Base-by-base conservation (phyloP, 2,329 filamentous ascomycete genomes). In the Clonostachys byssicola region DNA sequence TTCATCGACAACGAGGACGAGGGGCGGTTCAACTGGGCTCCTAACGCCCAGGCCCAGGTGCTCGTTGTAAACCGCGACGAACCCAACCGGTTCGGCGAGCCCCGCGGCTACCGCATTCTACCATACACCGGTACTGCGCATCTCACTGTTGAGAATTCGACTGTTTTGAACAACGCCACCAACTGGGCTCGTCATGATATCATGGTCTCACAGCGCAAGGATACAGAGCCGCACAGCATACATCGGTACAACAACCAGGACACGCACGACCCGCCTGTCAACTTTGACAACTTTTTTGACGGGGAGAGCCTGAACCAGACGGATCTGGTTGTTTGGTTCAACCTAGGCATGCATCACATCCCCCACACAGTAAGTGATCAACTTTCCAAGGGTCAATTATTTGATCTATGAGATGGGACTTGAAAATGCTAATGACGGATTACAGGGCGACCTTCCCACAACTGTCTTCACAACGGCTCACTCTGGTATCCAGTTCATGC, bases 321-420 rank as follows among this genome's bases (percentile, higher is more conserved):
- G 45, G 68, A 55, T 41, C 47, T 70, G 13, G 71, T 74, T 12
- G 48, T 74, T 5, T 77, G 67, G 62, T 64, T 76, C 44, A 77
- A 77, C 48, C 54, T 77, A 6, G 74, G 74, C 12, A 75, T 71
- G 66, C 72, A 77, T 47, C 74, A 77, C 42, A 52, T 60, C 16
- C 52, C 54, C 17, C 47, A 52, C 48, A 51, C 52, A n/a, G 49
- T 39, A 34, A 30, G 23, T 10, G 9, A 9, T 30, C 9, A 30
- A 30, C 23, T 30, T 2, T 30, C 8, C 9, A 10, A 30, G 23
- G 23, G 8, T 30, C 23, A 10, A 10, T 30, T 3, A 30, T 4
- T 30, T 6, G 23, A 30, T 10, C 23, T 9, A 30, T 30, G 4
- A 10, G 23, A 30, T 10, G 7, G 4, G 23, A 10, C 23, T 30